Evolutionary conservation across 2,329 filamentous ascomycete genomes (phyloP).

Genomic region (Keithomyces neogunnii): DNA sequence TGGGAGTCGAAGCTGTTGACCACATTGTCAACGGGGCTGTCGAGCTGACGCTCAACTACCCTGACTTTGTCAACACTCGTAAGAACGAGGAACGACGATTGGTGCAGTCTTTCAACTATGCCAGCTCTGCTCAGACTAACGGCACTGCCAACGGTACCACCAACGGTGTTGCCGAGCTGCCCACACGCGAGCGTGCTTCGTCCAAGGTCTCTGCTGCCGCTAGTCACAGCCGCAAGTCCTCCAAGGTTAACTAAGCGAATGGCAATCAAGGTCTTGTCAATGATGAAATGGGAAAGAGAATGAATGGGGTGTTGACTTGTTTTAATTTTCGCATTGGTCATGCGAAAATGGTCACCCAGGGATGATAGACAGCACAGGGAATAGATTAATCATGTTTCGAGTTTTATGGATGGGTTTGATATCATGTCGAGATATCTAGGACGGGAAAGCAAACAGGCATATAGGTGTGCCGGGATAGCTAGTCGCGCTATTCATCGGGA

Average conservation of each 20-base stretch:
- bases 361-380: not conserved
- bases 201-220: constrained; percentile 22
- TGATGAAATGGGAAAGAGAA: not conserved
- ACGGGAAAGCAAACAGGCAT: not conserved
- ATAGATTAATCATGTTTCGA: not conserved
- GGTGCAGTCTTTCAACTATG: constrained; percentile 36
- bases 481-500: not conserved
- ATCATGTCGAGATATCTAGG: constrained; percentile 3
- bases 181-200: constrained; percentile 22
- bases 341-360: not conserved
- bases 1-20: constrained; percentile 88
- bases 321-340: not conserved
- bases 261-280: not conserved
- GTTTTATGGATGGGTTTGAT: not conserved
- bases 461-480: not conserved
- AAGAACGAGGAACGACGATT: constrained; percentile 44
- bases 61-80: constrained; percentile 83
- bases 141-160: constrained; percentile 13
- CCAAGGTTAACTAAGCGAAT: constrained; percentile 22
- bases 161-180: constrained; percentile 18
- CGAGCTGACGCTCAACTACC: constrained; percentile 92
- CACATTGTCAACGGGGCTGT: constrained; percentile 82
- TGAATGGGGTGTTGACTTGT: no score
- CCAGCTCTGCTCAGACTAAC: constrained; percentile 24
- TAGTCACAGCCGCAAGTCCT: constrained; percentile 23